phyloP scores from a whole-genome alignment of 1,284 basidiomycete genomes.

The Coriolopsis trogii region DNA sequence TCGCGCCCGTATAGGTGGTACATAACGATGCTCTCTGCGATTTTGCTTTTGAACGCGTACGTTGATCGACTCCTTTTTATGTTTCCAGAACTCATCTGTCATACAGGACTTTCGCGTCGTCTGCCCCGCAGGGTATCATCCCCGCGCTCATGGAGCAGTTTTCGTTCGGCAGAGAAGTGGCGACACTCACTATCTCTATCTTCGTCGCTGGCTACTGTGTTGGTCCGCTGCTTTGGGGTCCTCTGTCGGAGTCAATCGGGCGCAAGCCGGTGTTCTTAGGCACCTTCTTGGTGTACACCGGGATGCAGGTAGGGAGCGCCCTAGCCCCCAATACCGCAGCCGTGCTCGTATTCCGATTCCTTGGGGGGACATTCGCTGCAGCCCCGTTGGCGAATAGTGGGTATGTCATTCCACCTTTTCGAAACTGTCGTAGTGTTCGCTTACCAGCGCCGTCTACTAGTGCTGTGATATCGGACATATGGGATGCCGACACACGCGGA shows the following conservation, averaged over 20 bases:
- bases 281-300: constrained; percentile 31
- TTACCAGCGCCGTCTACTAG: constrained; percentile 16
- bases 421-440: neutral
- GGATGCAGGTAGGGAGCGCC: constrained; percentile 69
- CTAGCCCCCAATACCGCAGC: constrained; percentile 58
- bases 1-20: constrained; percentile 60
- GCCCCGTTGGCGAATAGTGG: constrained; percentile 43
- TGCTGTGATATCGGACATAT: constrained; percentile 38
- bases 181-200: constrained; percentile 41
- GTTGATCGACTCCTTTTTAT: constrained; percentile 25
- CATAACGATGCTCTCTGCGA: constrained; percentile 59
- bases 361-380: constrained; percentile 60
- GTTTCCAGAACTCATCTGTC: neutral
- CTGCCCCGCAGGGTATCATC: constrained; percentile 54
- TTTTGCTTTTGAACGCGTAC: constrained; percentile 71
- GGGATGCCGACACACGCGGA: constrained; percentile 39
- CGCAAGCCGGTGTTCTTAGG: constrained; percentile 69
- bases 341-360: constrained; percentile 67
- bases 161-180: constrained; percentile 53
- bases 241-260: constrained; percentile 60
- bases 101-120: constrained; percentile 61
- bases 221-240: constrained; percentile 68
- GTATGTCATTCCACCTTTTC: constrained; percentile 8
- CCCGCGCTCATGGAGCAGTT: constrained; percentile 53
- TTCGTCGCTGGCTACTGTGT: constrained; percentile 50